Conservation (phyloP, 1,284 basidiomycete genomes). For the Calocybe gambosa region DNA sequence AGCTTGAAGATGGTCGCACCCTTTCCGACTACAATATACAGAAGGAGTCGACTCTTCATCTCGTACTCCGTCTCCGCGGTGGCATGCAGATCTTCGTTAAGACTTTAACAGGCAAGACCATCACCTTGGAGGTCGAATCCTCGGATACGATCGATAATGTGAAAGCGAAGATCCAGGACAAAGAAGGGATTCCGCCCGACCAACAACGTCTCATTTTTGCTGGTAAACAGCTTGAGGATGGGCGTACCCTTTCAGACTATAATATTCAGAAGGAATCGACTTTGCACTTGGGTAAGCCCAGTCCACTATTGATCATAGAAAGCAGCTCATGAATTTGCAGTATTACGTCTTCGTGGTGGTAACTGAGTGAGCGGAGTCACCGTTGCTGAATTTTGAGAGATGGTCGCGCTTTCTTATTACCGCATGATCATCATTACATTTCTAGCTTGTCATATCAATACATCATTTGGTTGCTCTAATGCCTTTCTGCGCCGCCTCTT, state of each 20-base stretch:
- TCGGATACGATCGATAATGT: slow-evolving; percentile 89
- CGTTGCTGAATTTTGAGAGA: no score
- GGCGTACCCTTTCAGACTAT: slow-evolving; percentile 76
- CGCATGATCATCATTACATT: no score
- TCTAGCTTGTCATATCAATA: no score
- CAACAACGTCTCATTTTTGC: slow-evolving; percentile 82
- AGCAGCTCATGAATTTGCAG: slow-evolving; percentile 38
- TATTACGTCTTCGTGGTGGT: slow-evolving; percentile 76
- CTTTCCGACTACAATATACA: slow-evolving; percentile 77
- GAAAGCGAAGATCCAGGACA: slow-evolving; percentile 58
- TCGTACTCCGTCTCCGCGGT: slow-evolving; percentile 64
- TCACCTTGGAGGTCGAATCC: slow-evolving; percentile 85
- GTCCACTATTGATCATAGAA: slow-evolving; percentile 66
- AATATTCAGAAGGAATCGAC: slow-evolving; percentile 73
- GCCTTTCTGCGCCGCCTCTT: not conserved
- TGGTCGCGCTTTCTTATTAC: no score
- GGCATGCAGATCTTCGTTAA: slow-evolving; percentile 37
- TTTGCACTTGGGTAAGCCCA: slow-evolving; percentile 40
- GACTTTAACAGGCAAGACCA: slow-evolving; percentile 41
- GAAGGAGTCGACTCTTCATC: slow-evolving; percentile 69
- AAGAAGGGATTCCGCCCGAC: slow-evolving; percentile 59
- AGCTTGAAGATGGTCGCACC: slow-evolving; percentile 80
- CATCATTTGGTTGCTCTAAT: no score
- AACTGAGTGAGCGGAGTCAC: slow-evolving; percentile 3
- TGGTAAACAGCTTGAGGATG: slow-evolving; percentile 81